Conservation (phyloP, 805 yeast genomes). For the Metschnikowia anglica region DNA sequence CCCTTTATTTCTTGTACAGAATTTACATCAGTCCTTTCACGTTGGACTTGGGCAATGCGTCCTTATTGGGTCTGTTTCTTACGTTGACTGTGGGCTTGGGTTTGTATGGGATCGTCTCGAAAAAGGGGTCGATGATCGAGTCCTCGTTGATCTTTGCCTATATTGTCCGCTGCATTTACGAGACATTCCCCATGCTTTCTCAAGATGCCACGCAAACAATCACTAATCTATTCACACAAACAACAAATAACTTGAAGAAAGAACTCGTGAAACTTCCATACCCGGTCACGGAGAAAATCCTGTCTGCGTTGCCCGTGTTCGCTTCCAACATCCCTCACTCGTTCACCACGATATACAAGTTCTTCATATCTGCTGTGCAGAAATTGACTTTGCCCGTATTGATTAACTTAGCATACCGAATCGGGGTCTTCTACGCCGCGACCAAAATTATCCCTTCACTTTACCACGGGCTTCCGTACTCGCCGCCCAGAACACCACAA, state of each 20-base stretch:
- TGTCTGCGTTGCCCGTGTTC: slow-evolving; percentile 40
- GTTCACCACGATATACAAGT: slow-evolving; percentile 54
- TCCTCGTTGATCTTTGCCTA: slow-evolving; percentile 83
- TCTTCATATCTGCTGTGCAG: slow-evolving; percentile 48
- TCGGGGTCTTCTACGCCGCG: slow-evolving; percentile 86
- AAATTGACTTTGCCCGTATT: slow-evolving; percentile 80
- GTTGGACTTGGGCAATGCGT: slow-evolving; percentile 70
- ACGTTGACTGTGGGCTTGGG: slow-evolving; percentile 75
- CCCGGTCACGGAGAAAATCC: slow-evolving; percentile 28
- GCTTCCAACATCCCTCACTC: slow-evolving; percentile 55
- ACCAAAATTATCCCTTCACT: slow-evolving; percentile 88
- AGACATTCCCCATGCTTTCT: slow-evolving; percentile 85
- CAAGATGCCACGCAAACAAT: slow-evolving; percentile 42
- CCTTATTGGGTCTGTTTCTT: slow-evolving; percentile 80
- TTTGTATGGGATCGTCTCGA: slow-evolving; percentile 77
- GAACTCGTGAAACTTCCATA: slow-evolving; percentile 41
- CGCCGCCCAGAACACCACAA: slow-evolving; percentile 44
- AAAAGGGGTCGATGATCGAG: slow-evolving; percentile 88
- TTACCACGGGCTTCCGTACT: slow-evolving; percentile 40
- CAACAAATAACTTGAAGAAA: slow-evolving; percentile 32
- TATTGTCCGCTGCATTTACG: slow-evolving; percentile 89
- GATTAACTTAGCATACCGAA: slow-evolving; percentile 78
- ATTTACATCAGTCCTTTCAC: slow-evolving; percentile 77
- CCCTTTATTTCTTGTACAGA: slow-evolving; percentile 76
- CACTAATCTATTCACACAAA: slow-evolving; percentile 33